Percentiles rank a stretch among this genome's conserved stretches.
Conservation (phyloP, 106 monocot genomes). For the Vanilla planifolia region DNA sequence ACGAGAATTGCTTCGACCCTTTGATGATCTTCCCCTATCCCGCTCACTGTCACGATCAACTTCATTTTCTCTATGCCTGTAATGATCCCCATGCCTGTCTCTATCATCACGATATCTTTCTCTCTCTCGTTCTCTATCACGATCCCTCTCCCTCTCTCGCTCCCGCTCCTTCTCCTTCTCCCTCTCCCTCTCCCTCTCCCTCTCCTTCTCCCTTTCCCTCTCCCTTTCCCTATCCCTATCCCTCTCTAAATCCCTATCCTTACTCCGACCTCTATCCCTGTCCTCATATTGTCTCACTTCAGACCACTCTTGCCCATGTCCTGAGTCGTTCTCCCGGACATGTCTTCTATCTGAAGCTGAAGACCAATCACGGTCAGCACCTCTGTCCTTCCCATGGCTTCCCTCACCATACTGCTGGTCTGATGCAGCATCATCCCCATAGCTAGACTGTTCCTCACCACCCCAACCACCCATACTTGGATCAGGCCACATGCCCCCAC, state of each 20-base stretch:
- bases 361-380: constrained; percentile 42
- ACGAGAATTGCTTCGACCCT: constrained; percentile 56
- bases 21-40: constrained; percentile 37
- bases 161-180: constrained; percentile 29
- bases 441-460: constrained; percentile 54
- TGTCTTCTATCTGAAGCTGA: constrained; percentile 41
- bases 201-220: constrained; percentile 24
- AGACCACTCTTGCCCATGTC: constrained; percentile 20
- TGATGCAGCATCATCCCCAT: constrained; percentile 53
- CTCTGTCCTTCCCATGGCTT: constrained; percentile 50
- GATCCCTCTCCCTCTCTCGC: constrained; percentile 26
- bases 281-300: constrained; percentile 13
- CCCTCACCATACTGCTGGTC: constrained; percentile 60
- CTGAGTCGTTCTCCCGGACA: constrained; percentile 42
- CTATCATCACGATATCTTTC: constrained; percentile 57
- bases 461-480: constrained; percentile 29
- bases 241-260: constrained; percentile 25
- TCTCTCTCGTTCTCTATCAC: constrained; percentile 26
- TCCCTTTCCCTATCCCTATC: constrained; percentile 38
- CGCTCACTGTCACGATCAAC: constrained; percentile 25
- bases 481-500: constrained; percentile 67
- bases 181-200: constrained; percentile 31
- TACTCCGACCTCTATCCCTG: constrained; percentile 24
- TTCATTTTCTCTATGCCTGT: constrained; percentile 43
- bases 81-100: constrained; percentile 43